Evolutionary conservation across 2,329 filamentous ascomycete genomes (phyloP).

Genomic region (Sporothrix phasma): DNA sequence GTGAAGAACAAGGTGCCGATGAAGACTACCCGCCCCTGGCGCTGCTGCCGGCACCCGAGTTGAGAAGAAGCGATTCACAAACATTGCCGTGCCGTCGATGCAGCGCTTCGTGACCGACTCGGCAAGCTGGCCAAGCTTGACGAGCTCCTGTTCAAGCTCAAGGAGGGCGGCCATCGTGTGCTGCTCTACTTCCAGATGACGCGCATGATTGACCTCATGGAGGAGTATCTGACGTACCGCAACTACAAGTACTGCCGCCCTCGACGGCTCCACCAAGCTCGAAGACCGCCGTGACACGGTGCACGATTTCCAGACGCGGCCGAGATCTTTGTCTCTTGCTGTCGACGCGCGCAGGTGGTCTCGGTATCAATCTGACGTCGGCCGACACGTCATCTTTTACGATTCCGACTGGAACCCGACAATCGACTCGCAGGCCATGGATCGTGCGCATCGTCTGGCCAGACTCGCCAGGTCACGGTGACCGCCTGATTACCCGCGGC

Average conservation of each 20-base stretch:
- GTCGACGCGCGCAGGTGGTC: conserved; percentile 89
- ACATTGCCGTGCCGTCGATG: conserved; percentile 93
- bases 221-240: conserved; percentile 95
- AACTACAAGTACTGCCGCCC: conserved; percentile 97
- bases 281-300: conserved; percentile 96
- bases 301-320: conserved; percentile 86
- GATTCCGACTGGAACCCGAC: conserved; percentile 99
- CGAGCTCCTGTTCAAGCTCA: conserved; percentile 75
- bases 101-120: conserved; percentile 94
- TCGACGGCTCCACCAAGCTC: conserved; percentile 93
- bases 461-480: conserved; percentile 91
- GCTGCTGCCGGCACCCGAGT: conserved; percentile 72
- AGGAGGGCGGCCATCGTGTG: conserved; percentile 85
- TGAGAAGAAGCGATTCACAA: conserved; percentile 74
- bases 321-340: conserved; percentile 92
- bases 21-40: conserved; percentile 51
- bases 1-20: conserved; percentile 63
- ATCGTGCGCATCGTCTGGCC: conserved; percentile 90
- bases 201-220: conserved; percentile 98
- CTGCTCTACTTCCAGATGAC: conserved; percentile 99
- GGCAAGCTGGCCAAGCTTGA: conserved; percentile 88
- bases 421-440: conserved; percentile 98
- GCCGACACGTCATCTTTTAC: conserved; percentile 99
- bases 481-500: conserved; percentile 89
- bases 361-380: conserved; percentile 93